phyloP scores from a whole-genome alignment of 129 eudicot species.

The Lactuca sativa region DNA sequence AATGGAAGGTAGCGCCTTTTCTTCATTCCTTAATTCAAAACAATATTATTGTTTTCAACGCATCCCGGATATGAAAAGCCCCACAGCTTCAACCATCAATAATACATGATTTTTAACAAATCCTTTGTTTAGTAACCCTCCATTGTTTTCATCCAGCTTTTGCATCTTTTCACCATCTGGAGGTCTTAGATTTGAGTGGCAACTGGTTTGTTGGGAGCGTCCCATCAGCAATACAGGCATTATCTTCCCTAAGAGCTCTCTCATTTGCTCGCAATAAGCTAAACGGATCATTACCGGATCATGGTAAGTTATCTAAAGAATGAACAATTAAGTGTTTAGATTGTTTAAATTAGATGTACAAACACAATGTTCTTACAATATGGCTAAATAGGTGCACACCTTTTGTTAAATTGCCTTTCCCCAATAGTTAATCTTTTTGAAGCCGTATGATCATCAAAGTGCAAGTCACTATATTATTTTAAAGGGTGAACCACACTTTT shows the following conservation, averaged over 20 bases:
- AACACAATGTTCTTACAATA: too few species aligned
- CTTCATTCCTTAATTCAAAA: background rate
- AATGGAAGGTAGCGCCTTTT: background rate
- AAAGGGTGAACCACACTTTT: too few species aligned
- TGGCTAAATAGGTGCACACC: background rate
- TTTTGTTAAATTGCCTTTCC: background rate
- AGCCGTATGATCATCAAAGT: background rate
- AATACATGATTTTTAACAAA: background rate
- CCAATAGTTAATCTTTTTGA: background rate
- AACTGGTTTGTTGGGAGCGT: conserved; percentile 18
- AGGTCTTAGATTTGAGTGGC: conserved; percentile 25
- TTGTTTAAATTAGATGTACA: background rate
- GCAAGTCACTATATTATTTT: background rate
- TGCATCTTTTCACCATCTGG: background rate
- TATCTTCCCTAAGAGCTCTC: conserved; percentile 15
- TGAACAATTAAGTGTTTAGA: background rate
- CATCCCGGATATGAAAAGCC: too few species aligned
- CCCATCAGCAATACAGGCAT: conserved; percentile 10
- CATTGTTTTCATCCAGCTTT: background rate
- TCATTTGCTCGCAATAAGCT: background rate
- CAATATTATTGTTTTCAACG: background rate
- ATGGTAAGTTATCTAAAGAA: background rate
- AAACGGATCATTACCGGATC: conserved; percentile 1
- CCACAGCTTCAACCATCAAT: too few species aligned
- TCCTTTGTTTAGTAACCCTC: background rate